These are phyloP conservation scores for Clavispora fructus DNA, from an alignment of 805 yeast genomes.

Conservation along the genomic window DNA sequence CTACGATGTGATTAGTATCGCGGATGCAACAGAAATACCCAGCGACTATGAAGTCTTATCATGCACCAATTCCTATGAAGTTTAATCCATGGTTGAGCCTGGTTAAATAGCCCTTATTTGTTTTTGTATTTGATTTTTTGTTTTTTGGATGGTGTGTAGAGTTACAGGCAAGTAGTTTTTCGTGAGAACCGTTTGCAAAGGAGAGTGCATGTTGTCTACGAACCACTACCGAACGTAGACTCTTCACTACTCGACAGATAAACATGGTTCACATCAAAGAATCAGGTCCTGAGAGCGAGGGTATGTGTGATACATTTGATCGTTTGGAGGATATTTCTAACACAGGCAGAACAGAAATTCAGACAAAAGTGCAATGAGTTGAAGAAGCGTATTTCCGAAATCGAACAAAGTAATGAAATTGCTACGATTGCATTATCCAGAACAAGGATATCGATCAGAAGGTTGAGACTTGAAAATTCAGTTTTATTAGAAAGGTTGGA, in stretches of 20 bases:
- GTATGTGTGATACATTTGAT: constrained; percentile 20
- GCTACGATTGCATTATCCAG: constrained; percentile 73
- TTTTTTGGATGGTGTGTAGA: background rate
- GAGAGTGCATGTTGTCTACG: background rate
- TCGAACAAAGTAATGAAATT: constrained; percentile 73
- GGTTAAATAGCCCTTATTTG: background rate
- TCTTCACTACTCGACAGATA: background rate
- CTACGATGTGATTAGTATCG: constrained; percentile 30
- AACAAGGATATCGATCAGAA: constrained; percentile 66
- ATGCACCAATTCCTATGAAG: constrained; percentile 10
- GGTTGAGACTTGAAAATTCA: constrained; percentile 79
- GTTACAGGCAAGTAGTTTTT: background rate
- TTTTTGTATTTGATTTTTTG: background rate
- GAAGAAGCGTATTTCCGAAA: constrained; percentile 59
- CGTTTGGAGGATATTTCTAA: background rate
- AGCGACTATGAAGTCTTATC: constrained; percentile 38
- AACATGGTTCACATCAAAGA: constrained; percentile 14
- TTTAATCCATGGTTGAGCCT: background rate
- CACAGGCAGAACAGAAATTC: constrained; percentile 32
- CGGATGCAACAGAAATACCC: constrained; percentile 17
- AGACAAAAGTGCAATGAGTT: constrained; percentile 68
- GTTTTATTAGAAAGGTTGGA: constrained; percentile 78
- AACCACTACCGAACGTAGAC: background rate
- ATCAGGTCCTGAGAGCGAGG: constrained; percentile 35
- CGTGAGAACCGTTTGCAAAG: background rate